Base-by-base conservation (phyloP, 2,329 filamentous ascomycete species). In the Fusarium proliferatum region DNA sequence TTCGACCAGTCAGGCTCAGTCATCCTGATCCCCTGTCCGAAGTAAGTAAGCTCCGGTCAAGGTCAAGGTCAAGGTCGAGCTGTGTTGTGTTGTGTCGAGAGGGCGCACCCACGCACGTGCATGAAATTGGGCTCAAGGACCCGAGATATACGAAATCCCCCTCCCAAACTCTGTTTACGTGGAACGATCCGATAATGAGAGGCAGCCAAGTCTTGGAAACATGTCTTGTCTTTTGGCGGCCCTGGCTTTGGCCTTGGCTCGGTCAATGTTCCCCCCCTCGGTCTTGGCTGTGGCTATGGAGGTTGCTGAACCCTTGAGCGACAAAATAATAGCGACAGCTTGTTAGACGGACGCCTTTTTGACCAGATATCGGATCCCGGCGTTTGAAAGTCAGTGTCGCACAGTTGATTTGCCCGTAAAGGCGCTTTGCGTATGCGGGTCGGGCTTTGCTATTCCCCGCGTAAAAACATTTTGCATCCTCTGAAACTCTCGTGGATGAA, bases 71-170 rank as follows among this genome's bases (percentile, higher is more conserved):
- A 17, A 36, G 52, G 46, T 49, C 15, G 33, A 33, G 28, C 46
- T 33, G 10, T n/a, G 42, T 30, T 63, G 43, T 51, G 46, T 39
- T 65, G 41, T 36, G 26, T 61, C 56, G 42, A 59, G 53, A 46
- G 36, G 60, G 23, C 23, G 23, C 39, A 41, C 39, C 42, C 42
- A 63, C 43, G 43, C 53, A 67, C 51, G 61, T 60, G 71, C 71
- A 65, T 71, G 70, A 7, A 53, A 53, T 53, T 53, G 51, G 34
- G 67, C 55, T 46, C 38, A 62, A 74, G 74, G 74, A 74, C 43
- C 75, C 51, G 51, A 53, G 75, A 77, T 64, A 76, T 77, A 77
- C 75, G 75, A 77, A 77, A 76, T 77, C 68, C 58, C 58, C 33
- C 34, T 38, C 46, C 59, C 36, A 62, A 63, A 68, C 63, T 61